Base-by-base conservation (phyloP, 805 yeast species). In the Phaffomyces antillensis region DNA sequence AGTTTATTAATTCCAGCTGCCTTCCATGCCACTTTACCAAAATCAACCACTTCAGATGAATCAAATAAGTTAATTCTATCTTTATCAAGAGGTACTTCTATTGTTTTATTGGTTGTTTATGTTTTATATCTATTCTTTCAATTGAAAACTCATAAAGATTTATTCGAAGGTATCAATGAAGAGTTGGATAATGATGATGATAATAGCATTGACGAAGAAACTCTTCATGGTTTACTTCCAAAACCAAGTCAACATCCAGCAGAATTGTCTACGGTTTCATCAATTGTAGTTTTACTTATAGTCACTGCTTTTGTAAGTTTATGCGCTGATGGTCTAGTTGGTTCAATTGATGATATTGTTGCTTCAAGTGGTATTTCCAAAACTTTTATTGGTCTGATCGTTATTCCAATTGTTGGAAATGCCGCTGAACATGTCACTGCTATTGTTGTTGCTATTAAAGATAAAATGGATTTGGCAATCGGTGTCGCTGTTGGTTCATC, bases 381-480 rank as follows among this genome's bases (percentile, higher is more conserved):
- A 75, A 89, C 98, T 0, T 93, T 93, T 58, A 88, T 93, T 58
- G 98, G 98, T 62, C 72, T 93, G 53, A 83, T 93, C 54, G 79
- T 93, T 39, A 83, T 93, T 50, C 99, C 99, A 36, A 91, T 93
- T 51, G 98, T 93, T 25, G 99, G 98, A 45, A 93, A 93, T 59
- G 99, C 99, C 3, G 98, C 98, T 12, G 99, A 93, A 65, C 99
- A 93, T 65, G 98, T 88, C 42, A 93, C 99, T 17, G 96, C 98
- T 4, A 84, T 93, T 33, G 76, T 88, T 50, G 98, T 93, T 40
- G 98, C 99, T 20, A 79, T 81, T 75, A 89, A 89, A 67, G 87
- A 93, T 66, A 93, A 93, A 68, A 93, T 93, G 96, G 98, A 93
- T 63, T 75, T 93, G 48, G 97, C 99, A 13, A 77, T 93, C 54